Evolutionary conservation across 202 grass and related monocot species (phyloP), one percentile per base, ranked within the genome.

Genomic region (Cymbopogon flexuosus): DNA sequence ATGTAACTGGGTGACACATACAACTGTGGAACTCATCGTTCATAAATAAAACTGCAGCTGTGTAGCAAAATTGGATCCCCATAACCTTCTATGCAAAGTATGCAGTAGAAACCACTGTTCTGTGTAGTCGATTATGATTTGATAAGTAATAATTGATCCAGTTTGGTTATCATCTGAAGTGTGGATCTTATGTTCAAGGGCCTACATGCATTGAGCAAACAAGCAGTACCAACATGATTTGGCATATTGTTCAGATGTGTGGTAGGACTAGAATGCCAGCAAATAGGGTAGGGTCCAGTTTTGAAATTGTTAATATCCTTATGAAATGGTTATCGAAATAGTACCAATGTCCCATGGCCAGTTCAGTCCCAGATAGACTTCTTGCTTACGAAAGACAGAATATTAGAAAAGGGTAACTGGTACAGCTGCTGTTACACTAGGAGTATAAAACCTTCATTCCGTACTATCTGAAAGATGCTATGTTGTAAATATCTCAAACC

Each of bases 251-350:
- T 47, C 13, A 47, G 45, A 47, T 47, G 45, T 14, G 45, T 47
- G 45, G 45, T 47, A 46, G 45, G 45, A 16, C 45, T 47, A 47
- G 13, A 47, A 47, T 47, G 4, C 35, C 46, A 52, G 16, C 5
- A 7, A 52, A 52, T 52, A 52, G 47, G 15, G 47, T 52, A 18
- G 47, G 43, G 16, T 52, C 47, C 16, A n/a, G 47, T 52, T 52
- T 52, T 4, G 47, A 72, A 84, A 23, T 8, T 63, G 57, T 49
- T 34, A 65, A 42, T 78, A 51, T 43, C 3, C 18, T 73, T 73
- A 42, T 13, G 47, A 79, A 79, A 79, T 79, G 57, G 19, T 33
- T 14, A 65, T 46, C 39, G 36, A 79, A 79, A 45, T 27, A 14
- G 46, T 80, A 14, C 11, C 5, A 15, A 59, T 75, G 72, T 4